Conservation (phyloP, 2,329 filamentous ascomycete genomes). For the Sphaerulina vaccinii region DNA sequence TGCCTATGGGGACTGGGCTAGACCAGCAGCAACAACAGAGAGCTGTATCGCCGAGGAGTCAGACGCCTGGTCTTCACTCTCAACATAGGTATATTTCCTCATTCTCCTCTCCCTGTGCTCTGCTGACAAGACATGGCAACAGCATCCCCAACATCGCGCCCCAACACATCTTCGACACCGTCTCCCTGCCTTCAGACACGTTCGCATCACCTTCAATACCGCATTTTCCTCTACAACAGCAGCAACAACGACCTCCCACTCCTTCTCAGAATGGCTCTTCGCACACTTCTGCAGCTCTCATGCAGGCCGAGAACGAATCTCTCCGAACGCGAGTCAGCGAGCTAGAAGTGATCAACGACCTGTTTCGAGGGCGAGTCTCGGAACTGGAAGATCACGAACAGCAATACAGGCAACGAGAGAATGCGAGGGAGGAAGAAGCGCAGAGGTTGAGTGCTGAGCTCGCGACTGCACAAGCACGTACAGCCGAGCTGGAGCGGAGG, state of each 20-base stretch:
- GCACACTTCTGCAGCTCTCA: too few species aligned
- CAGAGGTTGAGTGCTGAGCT: slow-evolving; percentile 59
- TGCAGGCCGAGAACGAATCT: slow-evolving; percentile 79
- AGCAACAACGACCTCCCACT: slow-evolving; percentile 61
- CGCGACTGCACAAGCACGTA: slow-evolving; percentile 46
- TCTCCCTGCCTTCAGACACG: slow-evolving; percentile 63
- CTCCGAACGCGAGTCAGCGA: slow-evolving; percentile 96
- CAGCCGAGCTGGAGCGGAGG: slow-evolving; percentile 22
- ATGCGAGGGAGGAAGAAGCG: slow-evolving; percentile 58
- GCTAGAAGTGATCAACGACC: slow-evolving; percentile 83
- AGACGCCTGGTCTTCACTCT: slow-evolving; percentile 70
- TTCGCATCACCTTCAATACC: slow-evolving; percentile 59
- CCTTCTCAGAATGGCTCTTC: too few species aligned
- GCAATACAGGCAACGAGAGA: slow-evolving; percentile 61
- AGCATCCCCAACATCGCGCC: slow-evolving; percentile 67
- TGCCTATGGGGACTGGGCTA: slow-evolving; percentile 21
- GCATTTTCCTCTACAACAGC: slow-evolving; percentile 54
- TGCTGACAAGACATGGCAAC: slow-evolving; percentile 16
- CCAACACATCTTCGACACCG: slow-evolving; percentile 75
- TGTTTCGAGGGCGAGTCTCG: slow-evolving; percentile 66
- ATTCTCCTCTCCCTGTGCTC: background rate
- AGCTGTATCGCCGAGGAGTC: slow-evolving; percentile 53
- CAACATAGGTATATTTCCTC: slow-evolving; percentile 25
- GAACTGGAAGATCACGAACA: slow-evolving; percentile 76
- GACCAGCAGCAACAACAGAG: slow-evolving; percentile 13